Base-by-base conservation (phyloP, 2,329 filamentous ascomycete genomes). In the Exophiala sp. region DNA sequence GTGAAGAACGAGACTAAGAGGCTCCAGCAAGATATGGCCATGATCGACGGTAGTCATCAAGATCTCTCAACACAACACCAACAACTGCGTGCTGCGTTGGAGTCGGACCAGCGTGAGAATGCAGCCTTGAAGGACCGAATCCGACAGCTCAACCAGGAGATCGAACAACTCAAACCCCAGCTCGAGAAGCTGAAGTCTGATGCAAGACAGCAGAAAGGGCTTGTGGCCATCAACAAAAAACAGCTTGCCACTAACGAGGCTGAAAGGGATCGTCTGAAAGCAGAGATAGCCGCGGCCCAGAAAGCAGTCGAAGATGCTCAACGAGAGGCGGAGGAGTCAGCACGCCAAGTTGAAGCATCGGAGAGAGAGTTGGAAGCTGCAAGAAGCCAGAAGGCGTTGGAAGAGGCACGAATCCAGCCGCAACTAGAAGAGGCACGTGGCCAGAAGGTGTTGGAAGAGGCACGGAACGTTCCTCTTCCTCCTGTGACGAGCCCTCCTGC, bases 211-310 rank as follows among this genome's bases (percentile, higher is more conserved):
- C 90, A 97, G 65, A 97, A 95, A 72, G 93, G 93, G 14, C 76
- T 97, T 58, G 91, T 95, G 23, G 90, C 93, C 37, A 98, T 98
- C 71, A 96, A 96, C 72, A 97, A 94, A 76, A 98, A 98, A 73
- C 93, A 98, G 70, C 62, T 97, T 53, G 81, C 85, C 29, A 96
- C 90, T 1, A 88, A 85, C 50, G 93, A 98, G 68, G 80, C 80
- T 41, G 91, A 97, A 66, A 81, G 87, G 24, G 91, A 97, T 53
- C 91, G 88, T 73, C 74, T 95, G 32, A 90, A 89, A 71, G 73
- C 75, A 1, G 91, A 97, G 66, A 83, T 85, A 38, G 83, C 83
- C 38, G 51, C 82, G 81, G 44, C 77, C 84, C 57, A 77, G 70
- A 66, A 84, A 76, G 74, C 79, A 72, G 62, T 81, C 73, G 60